Conservation (phyloP, 2,329 filamentous ascomycete species). For the Dendrostoma leiphaemia region DNA sequence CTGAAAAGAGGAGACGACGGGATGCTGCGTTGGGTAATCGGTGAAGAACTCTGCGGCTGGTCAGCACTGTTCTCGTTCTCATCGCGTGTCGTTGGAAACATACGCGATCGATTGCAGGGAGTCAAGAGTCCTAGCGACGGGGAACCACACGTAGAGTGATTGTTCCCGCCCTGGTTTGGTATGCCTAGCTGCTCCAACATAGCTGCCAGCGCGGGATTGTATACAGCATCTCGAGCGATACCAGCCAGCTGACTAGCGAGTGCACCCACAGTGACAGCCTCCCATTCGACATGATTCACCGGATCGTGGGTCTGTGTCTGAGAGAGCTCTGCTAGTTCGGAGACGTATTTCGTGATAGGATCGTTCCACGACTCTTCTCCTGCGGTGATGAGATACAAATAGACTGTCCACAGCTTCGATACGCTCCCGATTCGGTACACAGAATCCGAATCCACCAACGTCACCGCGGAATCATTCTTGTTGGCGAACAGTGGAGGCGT, state of each 20-base stretch:
- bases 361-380: constrained; percentile 38
- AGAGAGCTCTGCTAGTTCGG: constrained; percentile 33
- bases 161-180: constrained; percentile 10
- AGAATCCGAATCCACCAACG: constrained; percentile 29
- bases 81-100: neutral
- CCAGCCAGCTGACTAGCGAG: constrained; percentile 36
- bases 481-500: constrained; percentile 18
- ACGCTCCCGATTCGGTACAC: constrained; percentile 42
- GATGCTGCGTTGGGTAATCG: constrained; percentile 28
- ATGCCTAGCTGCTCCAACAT: constrained; percentile 10
- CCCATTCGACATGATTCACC: constrained; percentile 29
- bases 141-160: constrained; percentile 3
- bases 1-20: constrained; percentile 30
- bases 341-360: constrained; percentile 40
- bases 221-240: constrained; percentile 28
- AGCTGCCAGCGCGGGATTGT: neutral
- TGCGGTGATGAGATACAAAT: constrained; percentile 37
- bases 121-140: constrained; percentile 19
- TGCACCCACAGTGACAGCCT: constrained; percentile 34
- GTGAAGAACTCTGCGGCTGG: constrained; percentile 22
- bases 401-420: constrained; percentile 43
- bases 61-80: neutral
- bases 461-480: constrained; percentile 24
- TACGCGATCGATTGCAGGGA: constrained; percentile 10
- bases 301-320: constrained; percentile 20